Base-by-base conservation (phyloP, 2,329 filamentous ascomycete species). In the Teratosphaeria gauchensis region DNA sequence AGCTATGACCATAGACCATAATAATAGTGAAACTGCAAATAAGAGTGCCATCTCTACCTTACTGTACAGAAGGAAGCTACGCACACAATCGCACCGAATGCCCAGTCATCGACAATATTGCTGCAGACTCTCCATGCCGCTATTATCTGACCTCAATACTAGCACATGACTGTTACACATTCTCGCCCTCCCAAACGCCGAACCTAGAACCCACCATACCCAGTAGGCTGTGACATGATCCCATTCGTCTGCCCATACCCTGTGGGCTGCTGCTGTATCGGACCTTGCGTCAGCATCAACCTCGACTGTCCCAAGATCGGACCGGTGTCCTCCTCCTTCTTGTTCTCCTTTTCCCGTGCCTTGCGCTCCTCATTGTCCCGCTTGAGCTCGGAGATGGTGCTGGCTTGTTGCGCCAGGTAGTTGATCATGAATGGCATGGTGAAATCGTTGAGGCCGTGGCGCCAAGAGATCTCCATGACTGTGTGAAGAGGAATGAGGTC, bases 401-500 rank as follows among this genome's bases (percentile, higher is more conserved):
- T 85, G 46, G 90, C 91, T 77, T 97, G 92, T 75, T 96, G 91
- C 66, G 87, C 85, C 63, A 99, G 81, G 79, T 95, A 88, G 79
- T 97, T 99, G 83, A 99, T 97, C 90, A 99, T 95, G 81, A 95
- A 99, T 19, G 94, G 94, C 95, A 99, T 99, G 54, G 92, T 95
- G 78, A 96, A 99, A 78, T 99, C 94, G 69, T 87, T 85, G 46
- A 99, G 87, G 61, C 91, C 90, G 72, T 96, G 82, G 68, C 94
- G 92, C 94, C 94, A 99, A 60, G 94, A 97, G 59, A 99, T 84
- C 78, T 99, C 94, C 75, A 99, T 84, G 60, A 99, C 88, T 56
- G 95, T 81, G 71, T 97, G 91, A 3, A 95, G 88, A 19, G 90
- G 90, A 67, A 99, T 92, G 62, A 99, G 87, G 60, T 97, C 94